phyloP scores from a whole-genome alignment of 2,329 filamentous ascomycete species.

The Botrytis pseudocinerea region DNA sequence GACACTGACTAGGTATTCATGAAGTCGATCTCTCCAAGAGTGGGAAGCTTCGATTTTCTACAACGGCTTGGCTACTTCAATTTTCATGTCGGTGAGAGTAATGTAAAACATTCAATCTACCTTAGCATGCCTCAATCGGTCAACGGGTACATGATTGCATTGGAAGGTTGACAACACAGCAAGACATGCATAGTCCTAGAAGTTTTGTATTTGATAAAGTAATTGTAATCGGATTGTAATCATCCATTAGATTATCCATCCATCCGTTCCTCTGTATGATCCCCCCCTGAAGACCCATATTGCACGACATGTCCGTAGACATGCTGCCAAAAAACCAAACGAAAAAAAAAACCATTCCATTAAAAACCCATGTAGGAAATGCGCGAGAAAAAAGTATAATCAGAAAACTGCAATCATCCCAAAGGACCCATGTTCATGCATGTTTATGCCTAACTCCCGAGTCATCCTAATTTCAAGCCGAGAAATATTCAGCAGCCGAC shows the following conservation, averaged over 20 bases:
- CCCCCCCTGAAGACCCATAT: conserved; percentile 17
- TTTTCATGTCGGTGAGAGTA: conserved; percentile 4
- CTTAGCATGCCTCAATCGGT: not conserved
- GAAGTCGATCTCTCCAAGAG: not conserved
- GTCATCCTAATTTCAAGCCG: conserved; percentile 8
- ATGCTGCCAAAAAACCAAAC: conserved; percentile 28
- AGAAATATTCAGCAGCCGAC: conserved; percentile 11
- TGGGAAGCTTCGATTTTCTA: not conserved
- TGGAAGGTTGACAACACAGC: not conserved
- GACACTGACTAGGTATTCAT: not conserved
- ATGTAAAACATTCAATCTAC: not conserved
- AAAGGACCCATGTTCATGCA: conserved; percentile 11
- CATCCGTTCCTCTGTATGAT: conserved; percentile 14
- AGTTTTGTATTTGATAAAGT: not conserved
- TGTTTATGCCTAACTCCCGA: not conserved
- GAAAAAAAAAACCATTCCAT: conserved; percentile 15
- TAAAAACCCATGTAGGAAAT: conserved; percentile 10
- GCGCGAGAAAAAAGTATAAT: conserved; percentile 1
- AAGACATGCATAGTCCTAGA: not conserved
- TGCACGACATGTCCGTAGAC: conserved; percentile 32
- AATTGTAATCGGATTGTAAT: conserved; percentile 24
- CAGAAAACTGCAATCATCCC: not conserved
- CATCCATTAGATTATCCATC: conserved; percentile 25
- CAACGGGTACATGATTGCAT: not conserved
- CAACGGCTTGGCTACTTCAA: not conserved